Evolutionary conservation across 805 yeast species (phyloP).

Genomic region (Teunomyces aglyptinius): DNA sequence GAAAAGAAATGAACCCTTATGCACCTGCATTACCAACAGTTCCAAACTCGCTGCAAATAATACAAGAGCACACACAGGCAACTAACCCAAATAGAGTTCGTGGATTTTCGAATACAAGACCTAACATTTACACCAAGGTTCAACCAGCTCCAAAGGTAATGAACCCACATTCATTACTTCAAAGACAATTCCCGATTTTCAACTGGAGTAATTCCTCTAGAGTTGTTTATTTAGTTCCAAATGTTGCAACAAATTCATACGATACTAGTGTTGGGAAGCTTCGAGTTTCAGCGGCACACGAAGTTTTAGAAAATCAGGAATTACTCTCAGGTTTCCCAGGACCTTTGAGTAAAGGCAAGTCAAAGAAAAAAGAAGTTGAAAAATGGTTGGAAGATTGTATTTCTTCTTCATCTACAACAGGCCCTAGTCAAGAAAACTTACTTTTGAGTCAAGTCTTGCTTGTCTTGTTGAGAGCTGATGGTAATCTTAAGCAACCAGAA

Average conservation of each 20-base stretch:
- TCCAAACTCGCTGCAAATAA: neutral
- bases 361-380: constrained; percentile 65
- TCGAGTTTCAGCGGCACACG: constrained; percentile 26
- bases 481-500: constrained; percentile 24
- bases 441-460: constrained; percentile 33
- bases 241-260: constrained; percentile 7
- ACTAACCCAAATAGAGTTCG: constrained; percentile 17
- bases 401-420: neutral
- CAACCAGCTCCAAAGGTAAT: constrained; percentile 29
- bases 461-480: constrained; percentile 27
- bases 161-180: constrained; percentile 54
- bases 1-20: constrained; percentile 41
- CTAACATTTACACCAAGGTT: constrained; percentile 14
- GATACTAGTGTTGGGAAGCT: constrained; percentile 19
- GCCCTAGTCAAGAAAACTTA: constrained; percentile 18
- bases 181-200: constrained; percentile 74
- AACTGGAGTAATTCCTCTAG: constrained; percentile 49
- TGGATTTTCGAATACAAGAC: constrained; percentile 20
- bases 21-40: constrained; percentile 30
- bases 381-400: constrained; percentile 49
- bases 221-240: constrained; percentile 29
- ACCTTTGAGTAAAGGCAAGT: constrained; percentile 58
- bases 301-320: constrained; percentile 21
- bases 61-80: neutral
- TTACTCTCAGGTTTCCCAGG: constrained; percentile 54